phyloP scores from a whole-genome alignment of 2,329 filamentous ascomycete species.

The Epicoccum nigrum region DNA sequence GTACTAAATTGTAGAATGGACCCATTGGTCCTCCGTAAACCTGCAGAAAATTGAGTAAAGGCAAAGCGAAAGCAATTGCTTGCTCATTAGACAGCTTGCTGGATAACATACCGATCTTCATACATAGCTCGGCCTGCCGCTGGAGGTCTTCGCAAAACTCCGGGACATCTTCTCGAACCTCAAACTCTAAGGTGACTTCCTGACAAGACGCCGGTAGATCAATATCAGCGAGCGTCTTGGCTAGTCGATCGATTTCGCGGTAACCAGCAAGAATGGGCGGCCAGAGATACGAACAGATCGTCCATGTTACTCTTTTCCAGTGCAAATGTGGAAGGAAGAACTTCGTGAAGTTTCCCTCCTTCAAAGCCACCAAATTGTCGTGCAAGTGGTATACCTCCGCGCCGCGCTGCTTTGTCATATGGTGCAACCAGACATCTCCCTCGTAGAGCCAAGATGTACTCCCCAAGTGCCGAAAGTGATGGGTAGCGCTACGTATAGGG shows the following conservation, averaged over 20 bases:
- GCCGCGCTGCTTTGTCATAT: constrained; percentile 28
- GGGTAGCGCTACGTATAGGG: constrained; percentile 39
- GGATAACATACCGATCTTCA: background rate
- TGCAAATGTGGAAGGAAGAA: constrained; percentile 24
- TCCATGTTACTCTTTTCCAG: constrained; percentile 36
- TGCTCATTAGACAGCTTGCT: background rate
- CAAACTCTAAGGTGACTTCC: constrained; percentile 34
- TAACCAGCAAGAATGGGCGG: constrained; percentile 9
- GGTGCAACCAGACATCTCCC: constrained; percentile 23
- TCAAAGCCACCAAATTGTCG: constrained; percentile 14
- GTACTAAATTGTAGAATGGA: constrained; percentile 19
- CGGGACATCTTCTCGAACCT: constrained; percentile 22
- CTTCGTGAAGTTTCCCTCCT: constrained; percentile 6
- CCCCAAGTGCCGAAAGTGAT: constrained; percentile 23
- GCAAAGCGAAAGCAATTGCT: background rate
- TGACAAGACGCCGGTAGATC: constrained; percentile 27
- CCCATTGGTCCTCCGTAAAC: constrained; percentile 14
- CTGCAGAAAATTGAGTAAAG: background rate
- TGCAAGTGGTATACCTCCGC: constrained; percentile 32
- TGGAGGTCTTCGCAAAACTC: constrained; percentile 10
- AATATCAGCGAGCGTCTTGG: constrained; percentile 6
- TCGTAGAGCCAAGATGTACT: constrained; percentile 19
- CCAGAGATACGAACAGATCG: constrained; percentile 23
- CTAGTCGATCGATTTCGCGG: constrained; percentile 12
- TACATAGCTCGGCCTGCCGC: constrained; percentile 12